phyloP scores from a whole-genome alignment of 208 protist species.

The Crithidia acanthocephali region DNA sequence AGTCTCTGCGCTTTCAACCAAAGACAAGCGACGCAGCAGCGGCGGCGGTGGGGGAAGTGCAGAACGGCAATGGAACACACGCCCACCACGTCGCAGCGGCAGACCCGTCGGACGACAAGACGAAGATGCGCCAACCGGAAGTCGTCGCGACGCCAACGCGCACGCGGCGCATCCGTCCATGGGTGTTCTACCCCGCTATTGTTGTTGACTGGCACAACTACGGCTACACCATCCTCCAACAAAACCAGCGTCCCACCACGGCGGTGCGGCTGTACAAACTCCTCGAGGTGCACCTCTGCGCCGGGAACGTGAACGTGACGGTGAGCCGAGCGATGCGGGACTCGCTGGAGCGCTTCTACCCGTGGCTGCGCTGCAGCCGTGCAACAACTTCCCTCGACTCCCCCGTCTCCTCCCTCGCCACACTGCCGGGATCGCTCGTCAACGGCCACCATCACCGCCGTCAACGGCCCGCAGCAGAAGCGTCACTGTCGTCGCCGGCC shows the following conservation, averaged over 20 bases:
- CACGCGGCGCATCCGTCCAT: conserved; percentile 8
- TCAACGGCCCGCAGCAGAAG: neutral
- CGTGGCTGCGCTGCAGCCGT: conserved; percentile 3
- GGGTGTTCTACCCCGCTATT: conserved; percentile 61
- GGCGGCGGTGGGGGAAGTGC: neutral
- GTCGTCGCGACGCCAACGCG: neutral
- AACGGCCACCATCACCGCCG: neutral
- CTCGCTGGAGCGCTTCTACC: conserved; percentile 34
- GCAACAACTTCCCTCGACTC: neutral
- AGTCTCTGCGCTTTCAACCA: conserved; percentile 13
- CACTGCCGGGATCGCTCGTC: neutral
- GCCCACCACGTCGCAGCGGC: neutral
- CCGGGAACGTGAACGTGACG: conserved; percentile 78
- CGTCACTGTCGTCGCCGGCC: neutral
- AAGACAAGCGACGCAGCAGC: neutral
- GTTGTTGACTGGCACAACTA: conserved; percentile 95
- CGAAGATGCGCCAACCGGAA: neutral
- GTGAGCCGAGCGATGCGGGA: conserved; percentile 81
- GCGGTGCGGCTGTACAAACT: conserved; percentile 68
- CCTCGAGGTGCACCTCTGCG: conserved; percentile 67
- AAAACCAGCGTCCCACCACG: conserved; percentile 48
- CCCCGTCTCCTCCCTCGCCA: neutral
- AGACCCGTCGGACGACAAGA: neutral
- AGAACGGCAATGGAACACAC: neutral
- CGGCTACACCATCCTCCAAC: conserved; percentile 86